Evolutionary conservation across 2,329 filamentous ascomycete species (phyloP), one percentile per base, ranked within the genome.

Genomic region (Fusarium sp.): DNA sequence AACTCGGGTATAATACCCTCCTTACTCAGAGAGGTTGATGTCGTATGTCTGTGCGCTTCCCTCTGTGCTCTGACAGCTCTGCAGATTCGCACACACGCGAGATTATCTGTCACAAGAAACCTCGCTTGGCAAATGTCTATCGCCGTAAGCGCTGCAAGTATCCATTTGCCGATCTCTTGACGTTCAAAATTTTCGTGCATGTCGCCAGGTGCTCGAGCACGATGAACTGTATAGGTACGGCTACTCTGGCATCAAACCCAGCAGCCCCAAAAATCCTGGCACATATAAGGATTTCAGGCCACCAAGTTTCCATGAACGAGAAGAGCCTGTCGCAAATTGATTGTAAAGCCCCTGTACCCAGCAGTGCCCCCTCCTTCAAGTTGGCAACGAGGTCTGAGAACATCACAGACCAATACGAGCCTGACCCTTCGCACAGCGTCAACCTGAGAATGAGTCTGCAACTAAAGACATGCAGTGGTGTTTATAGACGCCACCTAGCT

Each of bases 21-120:
- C 67, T 72, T 48, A 36, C 47, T 70, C 31, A 52, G 57, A 33
- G 48, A 73, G 39, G 41, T 59, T 63, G 45, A 68, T 52, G 55
- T 58, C 48, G 59, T 45, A 64, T 64, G 72, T 72, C 71, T 57
- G 72, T 74, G 72, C 72, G 59, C 47, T 51, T 63, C 36, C 66
- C 61, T 63, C 44, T 38, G 56, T 57, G 49, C 48, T 59, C 67
- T 74, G 67, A 62, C 71, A 74, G 59, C 47, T 74, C 35, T 55
- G 51, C 51, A 55, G 35, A 28, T 41, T 62, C 35, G 48, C n/a
- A 51, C 42, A 74, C 41, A 63, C 31, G 59, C 69, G 67, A 69
- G 49, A 74, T 69, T 71, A 52, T 51, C 52, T 67, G 48, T 51
- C 52, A 38, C 35, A 52, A 61, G 36, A 39, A 42, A 54, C 24